Conservation (phyloP, 371 early-diverging fungal species). For the Lichtheimia ornata region DNA sequence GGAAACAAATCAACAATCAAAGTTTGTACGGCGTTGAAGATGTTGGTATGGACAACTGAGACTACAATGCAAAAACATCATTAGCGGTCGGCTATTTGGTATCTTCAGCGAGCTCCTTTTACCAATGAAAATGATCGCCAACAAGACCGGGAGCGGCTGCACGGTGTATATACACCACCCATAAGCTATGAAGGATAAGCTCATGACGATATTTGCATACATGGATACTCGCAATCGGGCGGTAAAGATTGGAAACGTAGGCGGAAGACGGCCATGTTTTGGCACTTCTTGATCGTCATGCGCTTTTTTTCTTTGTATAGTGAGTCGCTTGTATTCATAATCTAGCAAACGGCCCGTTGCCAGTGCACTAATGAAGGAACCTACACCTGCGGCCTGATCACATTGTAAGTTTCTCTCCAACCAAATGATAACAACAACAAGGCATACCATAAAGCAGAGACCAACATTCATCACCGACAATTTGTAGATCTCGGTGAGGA, state of each 20-base stretch:
- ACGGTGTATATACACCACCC: slow-evolving; percentile 27
- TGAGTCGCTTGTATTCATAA: slow-evolving; percentile 12
- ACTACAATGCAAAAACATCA: slow-evolving; percentile 1
- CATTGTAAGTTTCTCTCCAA: too few species aligned
- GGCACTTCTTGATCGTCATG: background rate
- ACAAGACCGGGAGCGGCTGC: slow-evolving; percentile 10
- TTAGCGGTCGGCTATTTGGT: background rate
- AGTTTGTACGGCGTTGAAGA: slow-evolving; percentile 20
- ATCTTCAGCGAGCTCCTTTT: background rate
- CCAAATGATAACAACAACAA: too few species aligned
- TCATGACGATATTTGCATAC: slow-evolving; percentile 15
- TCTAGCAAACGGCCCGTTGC: slow-evolving; percentile 19
- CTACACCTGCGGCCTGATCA: slow-evolving; percentile 8
- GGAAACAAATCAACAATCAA: slow-evolving; percentile 37
- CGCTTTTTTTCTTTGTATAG: background rate
- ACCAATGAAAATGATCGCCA: slow-evolving; percentile 25
- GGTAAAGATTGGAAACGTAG: slow-evolving; percentile 22
- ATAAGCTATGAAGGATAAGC: slow-evolving; percentile 19
- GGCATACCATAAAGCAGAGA: slow-evolving; percentile 12
- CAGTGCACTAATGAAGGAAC: slow-evolving; percentile 12
- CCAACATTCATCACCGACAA: slow-evolving; percentile 21
- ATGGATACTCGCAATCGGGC: slow-evolving; percentile 27
- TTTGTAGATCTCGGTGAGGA: slow-evolving; percentile 12
- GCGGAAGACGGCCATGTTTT: slow-evolving; percentile 7
- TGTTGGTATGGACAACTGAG: background rate